Evolutionary conservation across 2,329 filamentous ascomycete genomes (phyloP).

Genomic region (Scopulariopsis brevicaulis): DNA sequence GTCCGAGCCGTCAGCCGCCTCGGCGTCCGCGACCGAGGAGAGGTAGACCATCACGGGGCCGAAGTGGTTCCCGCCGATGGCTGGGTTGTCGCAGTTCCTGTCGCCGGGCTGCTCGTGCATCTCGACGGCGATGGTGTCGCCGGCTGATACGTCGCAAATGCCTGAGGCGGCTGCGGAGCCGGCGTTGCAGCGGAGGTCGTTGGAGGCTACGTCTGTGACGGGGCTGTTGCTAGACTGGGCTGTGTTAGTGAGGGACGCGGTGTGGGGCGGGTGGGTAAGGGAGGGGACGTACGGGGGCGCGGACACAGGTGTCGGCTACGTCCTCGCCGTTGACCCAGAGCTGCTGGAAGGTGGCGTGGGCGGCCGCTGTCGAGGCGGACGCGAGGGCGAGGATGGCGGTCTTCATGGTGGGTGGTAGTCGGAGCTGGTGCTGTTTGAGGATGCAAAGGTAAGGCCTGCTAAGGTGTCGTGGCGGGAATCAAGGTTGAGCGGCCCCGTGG

Average conservation of each 20-base stretch:
- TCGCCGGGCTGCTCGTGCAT: slow-evolving; percentile 42
- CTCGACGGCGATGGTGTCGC: slow-evolving; percentile 40
- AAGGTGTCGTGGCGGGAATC: background rate
- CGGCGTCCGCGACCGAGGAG: slow-evolving; percentile 34
- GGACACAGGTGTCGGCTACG: slow-evolving; percentile 10
- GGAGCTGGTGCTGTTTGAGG: background rate
- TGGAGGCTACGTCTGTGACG: slow-evolving; percentile 29
- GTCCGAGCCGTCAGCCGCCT: slow-evolving; percentile 26
- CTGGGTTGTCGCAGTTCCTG: slow-evolving; percentile 30
- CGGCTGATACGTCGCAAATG: slow-evolving; percentile 28
- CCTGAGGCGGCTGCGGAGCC: slow-evolving; percentile 20
- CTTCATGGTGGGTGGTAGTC: slow-evolving; percentile 1
- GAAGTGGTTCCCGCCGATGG: slow-evolving; percentile 42
- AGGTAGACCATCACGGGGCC: slow-evolving; percentile 42
- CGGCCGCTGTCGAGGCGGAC: slow-evolving; percentile 15
- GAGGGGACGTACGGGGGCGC: slow-evolving; percentile 8
- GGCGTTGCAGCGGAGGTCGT: slow-evolving; percentile 34
- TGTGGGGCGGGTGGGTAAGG: background rate
- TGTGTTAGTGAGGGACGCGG: background rate
- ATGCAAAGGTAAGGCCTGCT: background rate
- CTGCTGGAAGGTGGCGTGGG: slow-evolving; percentile 39
- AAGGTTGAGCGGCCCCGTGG: background rate
- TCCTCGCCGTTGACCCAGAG: slow-evolving; percentile 31
- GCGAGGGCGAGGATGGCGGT: background rate
- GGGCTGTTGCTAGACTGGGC: slow-evolving; percentile 33